A percentile compares a stretch with the other conserved stretches of the same genome.
Evolutionary conservation across 2,329 filamentous ascomycete species (phyloP).

Genomic region (Epichloe sylvatica): DNA sequence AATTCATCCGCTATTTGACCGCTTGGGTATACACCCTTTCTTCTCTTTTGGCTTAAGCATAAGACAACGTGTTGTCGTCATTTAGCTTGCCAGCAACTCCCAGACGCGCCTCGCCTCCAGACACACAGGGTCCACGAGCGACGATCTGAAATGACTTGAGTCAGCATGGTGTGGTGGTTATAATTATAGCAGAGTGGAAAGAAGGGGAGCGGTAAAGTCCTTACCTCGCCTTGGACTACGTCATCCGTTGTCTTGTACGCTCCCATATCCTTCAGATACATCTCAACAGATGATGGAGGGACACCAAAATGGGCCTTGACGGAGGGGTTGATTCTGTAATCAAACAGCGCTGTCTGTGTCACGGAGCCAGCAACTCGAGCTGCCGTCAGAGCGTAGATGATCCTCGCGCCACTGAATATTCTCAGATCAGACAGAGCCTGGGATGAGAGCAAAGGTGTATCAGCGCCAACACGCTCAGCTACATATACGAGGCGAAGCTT

Average conservation of each 20-base stretch:
- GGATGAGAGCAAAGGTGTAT: constrained; percentile 50
- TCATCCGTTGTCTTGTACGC: constrained; percentile 50
- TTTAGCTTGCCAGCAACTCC: constrained; percentile 51
- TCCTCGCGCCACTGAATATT: constrained; percentile 62
- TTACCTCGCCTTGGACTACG: constrained; percentile 48
- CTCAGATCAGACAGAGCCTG: constrained; percentile 65
- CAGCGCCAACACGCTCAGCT: constrained; percentile 55
- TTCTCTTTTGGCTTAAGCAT: constrained; percentile 18
- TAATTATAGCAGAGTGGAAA: background rate
- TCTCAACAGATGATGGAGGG: constrained; percentile 65
- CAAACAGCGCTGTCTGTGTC: constrained; percentile 75
- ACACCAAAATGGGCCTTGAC: constrained; percentile 57
- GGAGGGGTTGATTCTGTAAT: constrained; percentile 52
- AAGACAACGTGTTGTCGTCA: constrained; percentile 60
- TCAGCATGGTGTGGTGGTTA: background rate
- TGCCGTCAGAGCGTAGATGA: constrained; percentile 75
- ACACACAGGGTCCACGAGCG: constrained; percentile 60
- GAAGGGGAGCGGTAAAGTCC: constrained; percentile 11
- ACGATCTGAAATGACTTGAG: constrained; percentile 39
- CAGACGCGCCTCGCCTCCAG: constrained; percentile 49
- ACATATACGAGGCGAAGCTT: constrained; percentile 72
- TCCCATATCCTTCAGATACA: constrained; percentile 53
- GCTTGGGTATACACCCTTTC: background rate
- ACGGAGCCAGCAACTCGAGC: constrained; percentile 77
- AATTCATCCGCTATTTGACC: background rate